Base-by-base conservation (phyloP, 73 alveolate genomes). In the Symbiodinium natans region DNA sequence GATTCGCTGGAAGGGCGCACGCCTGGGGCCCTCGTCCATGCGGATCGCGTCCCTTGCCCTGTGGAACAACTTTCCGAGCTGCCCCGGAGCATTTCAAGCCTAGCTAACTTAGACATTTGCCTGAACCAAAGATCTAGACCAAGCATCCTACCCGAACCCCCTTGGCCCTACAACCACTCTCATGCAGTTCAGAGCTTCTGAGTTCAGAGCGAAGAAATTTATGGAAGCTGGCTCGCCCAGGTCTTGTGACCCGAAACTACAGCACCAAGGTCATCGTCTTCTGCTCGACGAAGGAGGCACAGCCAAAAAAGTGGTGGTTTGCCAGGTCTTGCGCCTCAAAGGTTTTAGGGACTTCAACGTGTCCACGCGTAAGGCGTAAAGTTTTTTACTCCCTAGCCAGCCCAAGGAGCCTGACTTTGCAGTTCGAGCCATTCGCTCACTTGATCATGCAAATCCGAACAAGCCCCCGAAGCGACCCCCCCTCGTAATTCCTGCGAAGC, bases 261-360 rank as follows among this genome's bases (percentile, higher is more conserved):
- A 92, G 59, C 90, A 39, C 99, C 94, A 98, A 99, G 93, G 99
- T 99, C 74, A 99, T 99, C 83, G 99, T 99, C 82, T 99, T 99
- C 99, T 99, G 99, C 99, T 99, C 99, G 98, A 99, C 99, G 54
- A 99, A 99, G 99, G 95, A 87, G 89, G 99, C 29, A 46, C 23
- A 40, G 92, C 7, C 21, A 0, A 39, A 25, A 27, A 6, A 0
- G 82, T 17, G 63, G 63, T 8, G 23, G 8, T 48, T 48, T 48
- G 63, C 23, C 8, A 48, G 17, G 63, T 10, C 8, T 10, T 17
- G 63, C 63, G 8, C 23, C 23, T 48, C 17, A 17, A 17, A 48
- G 17, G 63, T 17, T 48, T 17, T 10, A 48, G 63, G 63, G 17
- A 48, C 63, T 48, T 48, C 63, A 48, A 10, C 17, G 63, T 10